These are phyloP conservation scores for Camelina neglecta DNA, from an alignment of 345 rosid genomes.

Conservation along the genomic window DNA sequence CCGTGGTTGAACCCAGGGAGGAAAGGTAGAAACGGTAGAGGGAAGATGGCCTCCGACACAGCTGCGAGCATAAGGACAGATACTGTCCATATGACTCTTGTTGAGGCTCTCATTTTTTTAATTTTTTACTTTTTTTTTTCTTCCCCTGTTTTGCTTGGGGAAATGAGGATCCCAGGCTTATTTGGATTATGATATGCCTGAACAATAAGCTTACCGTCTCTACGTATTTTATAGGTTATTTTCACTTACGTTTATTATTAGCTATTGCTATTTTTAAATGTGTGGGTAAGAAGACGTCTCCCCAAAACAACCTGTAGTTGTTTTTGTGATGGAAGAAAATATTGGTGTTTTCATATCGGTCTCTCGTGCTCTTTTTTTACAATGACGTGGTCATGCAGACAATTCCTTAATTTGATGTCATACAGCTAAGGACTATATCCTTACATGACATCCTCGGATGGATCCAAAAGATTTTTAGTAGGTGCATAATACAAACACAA, in stretches of 20 bases:
- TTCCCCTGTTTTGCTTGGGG: constrained; percentile 37
- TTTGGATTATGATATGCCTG: constrained; percentile 33
- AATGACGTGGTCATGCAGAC: constrained; percentile 27
- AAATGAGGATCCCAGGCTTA: constrained; percentile 36
- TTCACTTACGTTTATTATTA: constrained; percentile 36
- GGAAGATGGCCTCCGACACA: constrained; percentile 43
- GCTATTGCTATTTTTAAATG: constrained; percentile 35
- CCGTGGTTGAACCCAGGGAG: constrained; percentile 35
- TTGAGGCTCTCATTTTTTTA: constrained; percentile 38
- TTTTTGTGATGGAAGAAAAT: constrained; percentile 4
- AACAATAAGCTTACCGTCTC: not conserved
- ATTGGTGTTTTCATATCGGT: constrained; percentile 24
- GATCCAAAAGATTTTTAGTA: not conserved
- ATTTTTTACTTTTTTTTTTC: not conserved
- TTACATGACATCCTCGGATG: not conserved
- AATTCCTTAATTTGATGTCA: constrained; percentile 8
- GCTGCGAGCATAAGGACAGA: constrained; percentile 45
- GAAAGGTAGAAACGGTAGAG: constrained; percentile 39
- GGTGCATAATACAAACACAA: not conserved
- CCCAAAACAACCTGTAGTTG: constrained; percentile 27
- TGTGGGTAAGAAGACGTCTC: constrained; percentile 44
- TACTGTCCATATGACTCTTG: constrained; percentile 43
- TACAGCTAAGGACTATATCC: constrained; percentile 10
- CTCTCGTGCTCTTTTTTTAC: constrained; percentile 11
- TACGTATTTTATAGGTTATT: constrained; percentile 28